phyloP scores from a whole-genome alignment of 2,329 filamentous ascomycete species.

The Gaeumannomyces tritici region DNA sequence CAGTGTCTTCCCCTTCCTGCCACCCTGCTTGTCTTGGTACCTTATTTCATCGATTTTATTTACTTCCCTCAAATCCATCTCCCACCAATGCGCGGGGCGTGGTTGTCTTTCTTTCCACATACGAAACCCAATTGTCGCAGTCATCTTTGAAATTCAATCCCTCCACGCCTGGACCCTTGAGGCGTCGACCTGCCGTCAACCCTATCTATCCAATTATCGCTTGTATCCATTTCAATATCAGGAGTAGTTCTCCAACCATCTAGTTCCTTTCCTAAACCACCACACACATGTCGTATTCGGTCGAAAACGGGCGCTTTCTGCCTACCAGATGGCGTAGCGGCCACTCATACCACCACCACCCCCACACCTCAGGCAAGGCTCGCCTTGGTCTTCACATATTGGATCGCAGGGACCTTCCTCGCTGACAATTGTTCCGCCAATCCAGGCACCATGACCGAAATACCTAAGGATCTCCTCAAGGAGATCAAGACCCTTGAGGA shows the following conservation, averaged over 20 bases:
- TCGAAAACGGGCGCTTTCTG: slow-evolving; percentile 3
- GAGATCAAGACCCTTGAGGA: slow-evolving; percentile 82
- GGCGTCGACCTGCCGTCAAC: background rate
- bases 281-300: slow-evolving; percentile 1
- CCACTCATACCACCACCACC: slow-evolving; percentile 2
- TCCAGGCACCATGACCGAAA: slow-evolving; percentile 82
- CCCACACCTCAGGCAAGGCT: slow-evolving; percentile 4
- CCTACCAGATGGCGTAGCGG: slow-evolving; percentile 1
- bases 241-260: background rate
- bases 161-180: background rate
- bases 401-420: background rate
- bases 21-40: background rate
- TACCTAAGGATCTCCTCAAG: slow-evolving; percentile 70
- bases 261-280: background rate
- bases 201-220: background rate
- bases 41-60: background rate
- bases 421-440: background rate
- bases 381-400: background rate
- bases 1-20: background rate
- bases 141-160: background rate
- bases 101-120: background rate
- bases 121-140: background rate
- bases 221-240: background rate
- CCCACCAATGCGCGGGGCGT: background rate
- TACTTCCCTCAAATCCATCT: background rate